Evolutionary conservation across 108 stramenopile genomes (phyloP).

Genomic region (Cylindrotheca closterium): DNA sequence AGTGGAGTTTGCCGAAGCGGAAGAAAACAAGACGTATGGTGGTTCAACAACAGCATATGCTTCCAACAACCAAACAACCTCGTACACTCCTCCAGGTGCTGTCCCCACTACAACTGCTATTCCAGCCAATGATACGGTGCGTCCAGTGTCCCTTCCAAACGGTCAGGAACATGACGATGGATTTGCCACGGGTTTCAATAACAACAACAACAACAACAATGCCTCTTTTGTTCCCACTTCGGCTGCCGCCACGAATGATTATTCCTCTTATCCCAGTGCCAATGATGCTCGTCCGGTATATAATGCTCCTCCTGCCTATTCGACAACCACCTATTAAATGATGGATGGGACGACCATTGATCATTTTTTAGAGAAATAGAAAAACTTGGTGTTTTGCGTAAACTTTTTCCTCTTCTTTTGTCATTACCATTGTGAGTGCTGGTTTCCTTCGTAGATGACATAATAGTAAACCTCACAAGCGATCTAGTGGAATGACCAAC

Average conservation of each 20-base stretch:
- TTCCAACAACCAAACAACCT: background rate
- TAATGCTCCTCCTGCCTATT: conserved; percentile 1
- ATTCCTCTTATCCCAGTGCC: conserved; percentile 28
- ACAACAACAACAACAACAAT: background rate
- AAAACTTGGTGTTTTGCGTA: no score
- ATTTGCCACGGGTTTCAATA: conserved; percentile 37
- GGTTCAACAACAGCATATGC: conserved; percentile 20
- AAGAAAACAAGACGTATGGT: background rate
- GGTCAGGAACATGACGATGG: conserved; percentile 27
- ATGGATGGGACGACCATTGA: no score
- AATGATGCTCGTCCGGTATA: conserved; percentile 33
- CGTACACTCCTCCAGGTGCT: conserved; percentile 1
- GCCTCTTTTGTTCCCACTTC: conserved; percentile 7
- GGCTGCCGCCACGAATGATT: conserved; percentile 11
- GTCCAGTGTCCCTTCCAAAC: background rate
- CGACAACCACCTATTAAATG: background rate
- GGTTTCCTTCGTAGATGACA: no score
- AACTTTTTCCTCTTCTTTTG: no score
- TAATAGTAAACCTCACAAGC: no score
- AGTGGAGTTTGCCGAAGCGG: conserved; percentile 68
- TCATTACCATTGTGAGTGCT: no score
- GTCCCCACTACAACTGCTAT: conserved; percentile 3
- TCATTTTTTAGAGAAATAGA: no score
- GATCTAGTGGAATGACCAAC: no score
- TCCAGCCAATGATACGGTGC: conserved; percentile 5